Base-by-base conservation (phyloP, 768 basidiomycete genomes). In the Boletus eberwhitei region DNA sequence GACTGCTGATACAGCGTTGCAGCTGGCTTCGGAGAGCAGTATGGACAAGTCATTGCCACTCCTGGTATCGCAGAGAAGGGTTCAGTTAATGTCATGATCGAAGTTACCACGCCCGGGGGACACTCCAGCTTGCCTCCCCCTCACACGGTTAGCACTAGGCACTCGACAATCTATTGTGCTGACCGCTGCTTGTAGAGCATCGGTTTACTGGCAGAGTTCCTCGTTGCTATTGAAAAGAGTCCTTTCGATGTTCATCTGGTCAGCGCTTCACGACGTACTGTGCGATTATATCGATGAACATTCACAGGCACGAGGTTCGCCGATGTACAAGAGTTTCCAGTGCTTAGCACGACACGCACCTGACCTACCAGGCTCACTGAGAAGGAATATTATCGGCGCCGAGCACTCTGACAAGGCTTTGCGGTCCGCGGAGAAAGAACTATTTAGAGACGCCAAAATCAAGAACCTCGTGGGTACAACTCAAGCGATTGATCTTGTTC, bases 121-220 rank as follows among this genome's bases (percentile, higher is more conserved):
- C 94, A 95, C 69, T 93, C 92, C 0, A 89, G 87, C 61, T 73
- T 93, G 14, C 94, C 94, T 16, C 90, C 89, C 16, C 62, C 72
- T 3, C 92, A 97, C 60, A 96, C 93, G 3, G 88, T 83, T 64
- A 59, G 77, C 59, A 3, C 31, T 8, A n/a, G 21, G 42, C 21
- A 36, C 31, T 16, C 7, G 2, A 26, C 16, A n/a, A 7, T 42
- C 32, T 36, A 8, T 45, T 22, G n/a, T 58, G 44, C 50, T 62
- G 21, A 66, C 55, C 38, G 53, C 19, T 32, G 14, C n/a, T 26
- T n/a, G 17, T 57, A 88, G 87, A 84, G 84, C 53, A 92, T 96
- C 53, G 92, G 93, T 11, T 86, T 93, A 49, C 81, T 95, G 39
- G 78, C 93, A 4, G 73, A 81, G 2, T 68, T 90, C 12, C 76